These are phyloP conservation scores for Rhynchosporium graminicola DNA, from an alignment of 2,329 filamentous ascomycete species.

Conservation along the genomic window DNA sequence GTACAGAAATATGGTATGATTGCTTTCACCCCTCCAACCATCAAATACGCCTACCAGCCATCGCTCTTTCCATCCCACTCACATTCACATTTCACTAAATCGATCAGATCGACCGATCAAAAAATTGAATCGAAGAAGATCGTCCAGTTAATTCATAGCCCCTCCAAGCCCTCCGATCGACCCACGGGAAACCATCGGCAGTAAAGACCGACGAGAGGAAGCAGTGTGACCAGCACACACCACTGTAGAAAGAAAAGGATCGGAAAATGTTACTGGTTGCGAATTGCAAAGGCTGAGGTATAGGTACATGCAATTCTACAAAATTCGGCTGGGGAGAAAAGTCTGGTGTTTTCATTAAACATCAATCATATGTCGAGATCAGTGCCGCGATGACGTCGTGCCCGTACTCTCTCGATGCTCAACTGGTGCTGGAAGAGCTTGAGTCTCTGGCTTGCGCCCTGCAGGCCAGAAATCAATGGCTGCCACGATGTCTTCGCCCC, in stretches of 20 bases:
- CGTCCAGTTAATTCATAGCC: slow-evolving; percentile 5
- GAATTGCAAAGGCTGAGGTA: slow-evolving; percentile 18
- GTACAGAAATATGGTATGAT: slow-evolving; percentile 33
- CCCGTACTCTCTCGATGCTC: slow-evolving; percentile 26
- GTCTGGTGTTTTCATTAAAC: slow-evolving; percentile 21
- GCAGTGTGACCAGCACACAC: slow-evolving; percentile 35
- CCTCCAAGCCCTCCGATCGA: background rate
- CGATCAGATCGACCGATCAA: slow-evolving; percentile 13
- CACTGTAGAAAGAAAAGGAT: slow-evolving; percentile 19
- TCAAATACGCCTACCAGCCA: slow-evolving; percentile 5
- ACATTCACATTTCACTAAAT: slow-evolving; percentile 17
- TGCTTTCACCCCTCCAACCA: slow-evolving; percentile 12
- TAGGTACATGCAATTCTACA: slow-evolving; percentile 28
- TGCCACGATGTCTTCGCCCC: slow-evolving; percentile 89
- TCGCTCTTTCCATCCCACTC: slow-evolving; percentile 26
- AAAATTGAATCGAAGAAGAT: slow-evolving; percentile 13
- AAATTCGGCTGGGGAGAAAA: slow-evolving; percentile 22
- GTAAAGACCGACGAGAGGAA: slow-evolving; percentile 18
- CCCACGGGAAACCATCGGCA: slow-evolving; percentile 6
- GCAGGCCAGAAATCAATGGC: slow-evolving; percentile 88
- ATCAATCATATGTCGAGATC: slow-evolving; percentile 16
- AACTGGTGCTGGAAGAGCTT: slow-evolving; percentile 22
- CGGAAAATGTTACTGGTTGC: slow-evolving; percentile 4
- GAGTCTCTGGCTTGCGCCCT: slow-evolving; percentile 38
- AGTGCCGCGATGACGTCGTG: slow-evolving; percentile 33